Evolutionary conservation across 2,329 filamentous ascomycete species (phyloP), one percentile per base, ranked within the genome.

Genomic region (Hypomyces rosellus): DNA sequence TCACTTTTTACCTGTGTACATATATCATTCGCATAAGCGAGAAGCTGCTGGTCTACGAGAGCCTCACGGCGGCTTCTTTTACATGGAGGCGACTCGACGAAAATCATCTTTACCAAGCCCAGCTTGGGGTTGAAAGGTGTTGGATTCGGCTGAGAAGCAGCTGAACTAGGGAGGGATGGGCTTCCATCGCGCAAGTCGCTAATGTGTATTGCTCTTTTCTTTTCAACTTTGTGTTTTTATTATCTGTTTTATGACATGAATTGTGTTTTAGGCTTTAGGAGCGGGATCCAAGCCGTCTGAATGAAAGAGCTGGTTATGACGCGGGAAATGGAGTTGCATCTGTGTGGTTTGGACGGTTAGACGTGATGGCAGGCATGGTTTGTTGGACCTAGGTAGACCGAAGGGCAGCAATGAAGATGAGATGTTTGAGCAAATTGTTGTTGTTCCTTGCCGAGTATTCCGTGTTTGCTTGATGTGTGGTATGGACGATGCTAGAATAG

Each of bases 241-340:
- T 48, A 11, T 47, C 37, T 34, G 14, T 50, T 40, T 54, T 54
- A 45, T 52, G 55, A 48, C 38, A 48, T 37, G 47, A 15, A 15
- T 7, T 42, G 15, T 42, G 6, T 30, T 30, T 20, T 8, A 42
- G 16, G 39, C 39, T 22, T 13, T 4, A 11, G 39, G 39, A 18
- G 15, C 58, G 55, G 48, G 55, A 48, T 56, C 45, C 46, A 54
- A 50, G 57, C 57, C 49, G 55, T 57, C 58, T 59, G 59, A 58
- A 38, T 16, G 36, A 16, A 38, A 38, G 36, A 14, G 39, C 20
- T 13, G 39, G 22, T 20, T 7, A 20, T 15, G 16, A 42, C 3
- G 12, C 13, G 36, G 36, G 36, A 38, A 16, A 16, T 16, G 36
- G 36, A n/a, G 36, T 38, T 7, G 36, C 36, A 16, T 16, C 6